These are phyloP conservation scores for Leishmania arabica DNA, from an alignment of 208 protist species.

Conservation along the genomic window DNA sequence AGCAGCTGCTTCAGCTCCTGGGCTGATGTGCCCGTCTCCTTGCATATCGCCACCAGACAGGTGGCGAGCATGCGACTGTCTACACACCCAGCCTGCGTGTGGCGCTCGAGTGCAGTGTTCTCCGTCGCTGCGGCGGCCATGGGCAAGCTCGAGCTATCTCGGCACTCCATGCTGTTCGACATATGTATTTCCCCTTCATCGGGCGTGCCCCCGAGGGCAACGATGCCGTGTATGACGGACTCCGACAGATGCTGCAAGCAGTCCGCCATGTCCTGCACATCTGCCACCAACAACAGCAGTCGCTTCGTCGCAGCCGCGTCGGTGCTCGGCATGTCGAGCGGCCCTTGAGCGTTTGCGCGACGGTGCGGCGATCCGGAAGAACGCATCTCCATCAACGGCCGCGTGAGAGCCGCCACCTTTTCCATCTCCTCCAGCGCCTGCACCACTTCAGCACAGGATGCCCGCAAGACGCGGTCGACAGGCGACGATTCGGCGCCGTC, in stretches of 20 bases:
- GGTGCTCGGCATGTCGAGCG: background rate
- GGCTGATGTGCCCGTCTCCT: conserved; percentile 41
- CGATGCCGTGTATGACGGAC: conserved; percentile 33
- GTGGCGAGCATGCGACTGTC: conserved; percentile 8
- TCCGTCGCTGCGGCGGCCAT: conserved; percentile 1
- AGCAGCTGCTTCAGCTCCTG: conserved; percentile 40
- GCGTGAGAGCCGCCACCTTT: background rate
- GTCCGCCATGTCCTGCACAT: conserved; percentile 27
- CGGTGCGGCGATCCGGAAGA: background rate
- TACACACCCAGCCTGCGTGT: background rate
- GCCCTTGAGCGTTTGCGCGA: background rate
- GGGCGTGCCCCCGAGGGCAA: conserved; percentile 20
- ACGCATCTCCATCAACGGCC: conserved; percentile 17
- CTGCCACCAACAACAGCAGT: conserved; percentile 17
- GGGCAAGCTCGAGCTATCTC: conserved; percentile 5
- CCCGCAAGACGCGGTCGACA: background rate
- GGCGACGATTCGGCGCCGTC: background rate
- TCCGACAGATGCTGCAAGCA: conserved; percentile 28
- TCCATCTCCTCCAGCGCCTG: conserved; percentile 25
- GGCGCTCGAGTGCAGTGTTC: background rate
- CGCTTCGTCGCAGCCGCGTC: background rate
- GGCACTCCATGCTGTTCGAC: background rate
- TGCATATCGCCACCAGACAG: conserved; percentile 36
- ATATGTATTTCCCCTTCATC: background rate
- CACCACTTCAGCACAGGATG: conserved; percentile 13